Evolutionary conservation across 2,329 filamentous ascomycete genomes (phyloP), one percentile per base, ranked within the genome.

Genomic region (Alternaria conjuncta): DNA sequence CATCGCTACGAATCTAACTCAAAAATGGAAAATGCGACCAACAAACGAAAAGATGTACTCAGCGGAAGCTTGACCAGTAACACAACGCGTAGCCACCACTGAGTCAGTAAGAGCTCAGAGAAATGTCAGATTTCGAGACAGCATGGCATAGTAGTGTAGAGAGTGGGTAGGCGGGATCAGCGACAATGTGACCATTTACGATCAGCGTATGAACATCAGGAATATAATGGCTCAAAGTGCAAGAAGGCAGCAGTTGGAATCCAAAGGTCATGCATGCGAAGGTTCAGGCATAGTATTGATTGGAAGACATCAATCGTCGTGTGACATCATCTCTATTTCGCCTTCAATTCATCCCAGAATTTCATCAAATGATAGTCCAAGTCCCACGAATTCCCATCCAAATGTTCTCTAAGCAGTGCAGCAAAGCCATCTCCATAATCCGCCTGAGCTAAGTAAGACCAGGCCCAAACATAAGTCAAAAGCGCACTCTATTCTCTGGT

Each of bases 81-180:
- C n/a, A 15, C 12, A 12, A 18, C 26, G 8, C n/a, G 4, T 51
- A 20, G 47, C 26, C 3, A 9, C 20, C 12, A 51, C 11, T 32
- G 20, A 4, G 12, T 21, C 5, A 6, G 9, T 9, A 51, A 21
- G 47, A 32, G 18, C 26, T 51, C 18, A 32, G 26, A 32, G 11
- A 10, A 28, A 11, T 6, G 18, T 30, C 12, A 15, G 5, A 15
- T 6, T 3, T 30, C 12, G 30, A 9, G 12, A 20, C 20, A 10
- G 6, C 26, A 32, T 51, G 20, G 4, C 4, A 10, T 15, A 21
- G 26, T 15, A 15, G 28, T 21, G 36, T 41, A 6, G 9, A 41
- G 4, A 5, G 36, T 41, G 36, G 1, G 15, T 10, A 41, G 15
- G 9, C n/a, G 36, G 0, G 0, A 10, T 10, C 0, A 18, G 8